phyloP scores from a whole-genome alignment of 257 asterid species.

The Linaria vulgaris region DNA sequence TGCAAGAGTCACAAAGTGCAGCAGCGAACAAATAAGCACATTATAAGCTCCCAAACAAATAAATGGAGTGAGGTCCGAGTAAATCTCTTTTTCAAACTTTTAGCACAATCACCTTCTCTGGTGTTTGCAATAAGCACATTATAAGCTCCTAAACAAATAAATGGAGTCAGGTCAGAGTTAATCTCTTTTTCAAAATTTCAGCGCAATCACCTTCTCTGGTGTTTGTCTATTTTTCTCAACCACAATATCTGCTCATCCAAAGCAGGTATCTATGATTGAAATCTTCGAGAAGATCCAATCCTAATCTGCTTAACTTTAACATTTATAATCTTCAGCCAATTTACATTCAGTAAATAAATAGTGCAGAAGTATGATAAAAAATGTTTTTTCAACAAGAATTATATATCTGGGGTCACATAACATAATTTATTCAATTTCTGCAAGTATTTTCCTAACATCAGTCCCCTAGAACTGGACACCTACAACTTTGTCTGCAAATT shows the following conservation, averaged over 20 bases:
- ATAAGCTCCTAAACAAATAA: too few relatives aligned
- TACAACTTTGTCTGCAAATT: background rate
- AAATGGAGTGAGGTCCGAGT: too few relatives aligned
- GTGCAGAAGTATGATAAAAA: background rate
- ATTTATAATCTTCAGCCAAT: background rate
- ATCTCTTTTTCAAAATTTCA: too few relatives aligned
- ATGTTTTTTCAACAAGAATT: background rate
- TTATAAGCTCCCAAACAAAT: background rate
- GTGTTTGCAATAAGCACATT: too few relatives aligned
- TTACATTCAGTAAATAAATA: background rate
- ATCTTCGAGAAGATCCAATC: background rate
- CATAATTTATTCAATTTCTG: background rate
- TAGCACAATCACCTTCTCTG: too few relatives aligned
- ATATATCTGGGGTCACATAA: background rate
- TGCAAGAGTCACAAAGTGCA: too few relatives aligned
- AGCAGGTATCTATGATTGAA: background rate
- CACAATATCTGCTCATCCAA: background rate
- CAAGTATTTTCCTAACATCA: background rate
- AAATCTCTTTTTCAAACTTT: too few relatives aligned
- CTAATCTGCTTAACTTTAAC: too few relatives aligned
- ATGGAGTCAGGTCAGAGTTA: slow-evolving; percentile 2
- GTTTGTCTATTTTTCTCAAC: too few relatives aligned
- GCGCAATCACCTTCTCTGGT: too few relatives aligned
- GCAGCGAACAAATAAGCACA: background rate
- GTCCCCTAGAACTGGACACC: background rate